Evolutionary conservation across 2,329 filamentous ascomycete species (phyloP).

Genomic region (Neofusicoccum cordaticola): DNA sequence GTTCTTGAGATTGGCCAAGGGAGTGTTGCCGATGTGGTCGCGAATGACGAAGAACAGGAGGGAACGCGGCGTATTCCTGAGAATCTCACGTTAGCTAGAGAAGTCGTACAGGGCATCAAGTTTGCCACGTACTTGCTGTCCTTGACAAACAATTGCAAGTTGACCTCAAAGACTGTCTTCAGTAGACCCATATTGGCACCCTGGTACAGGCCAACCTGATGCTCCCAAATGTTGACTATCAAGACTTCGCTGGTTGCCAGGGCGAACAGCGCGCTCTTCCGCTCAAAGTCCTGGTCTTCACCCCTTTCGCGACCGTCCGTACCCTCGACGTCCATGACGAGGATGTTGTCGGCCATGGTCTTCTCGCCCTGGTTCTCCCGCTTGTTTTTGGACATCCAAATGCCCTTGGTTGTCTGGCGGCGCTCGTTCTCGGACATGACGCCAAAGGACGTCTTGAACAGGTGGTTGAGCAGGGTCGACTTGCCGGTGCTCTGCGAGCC

Average conservation of each 20-base stretch:
- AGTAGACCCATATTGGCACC: conserved; percentile 97
- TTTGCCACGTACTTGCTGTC: conserved; percentile 71
- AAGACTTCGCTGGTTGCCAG: conserved; percentile 96
- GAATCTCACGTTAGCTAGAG: conserved; percentile 8
- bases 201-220: conserved; percentile 96
- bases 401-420: conserved; percentile 96
- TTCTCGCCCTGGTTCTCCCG: conserved; percentile 47
- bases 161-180: conserved; percentile 99
- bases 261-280: conserved; percentile 95
- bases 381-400: conserved; percentile 99
- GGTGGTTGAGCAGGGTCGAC: conserved; percentile 90
- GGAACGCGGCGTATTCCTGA: conserved; percentile 78
- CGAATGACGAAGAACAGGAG: conserved; percentile 98
- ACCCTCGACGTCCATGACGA: conserved; percentile 99
- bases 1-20: conserved; percentile 82
- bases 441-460: conserved; percentile 94
- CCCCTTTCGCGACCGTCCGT: conserved; percentile 94
- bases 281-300: conserved; percentile 98
- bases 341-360: conserved; percentile 91
- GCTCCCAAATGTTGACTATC: conserved; percentile 99
- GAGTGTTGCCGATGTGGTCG: conserved; percentile 90
- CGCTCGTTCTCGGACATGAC: conserved; percentile 96
- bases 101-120: not conserved
- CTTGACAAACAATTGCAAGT: conserved; percentile 93
- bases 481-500: conserved; percentile 98